Conservation (phyloP, 2,329 filamentous ascomycete genomes). For the Alternaria gansuensis region DNA sequence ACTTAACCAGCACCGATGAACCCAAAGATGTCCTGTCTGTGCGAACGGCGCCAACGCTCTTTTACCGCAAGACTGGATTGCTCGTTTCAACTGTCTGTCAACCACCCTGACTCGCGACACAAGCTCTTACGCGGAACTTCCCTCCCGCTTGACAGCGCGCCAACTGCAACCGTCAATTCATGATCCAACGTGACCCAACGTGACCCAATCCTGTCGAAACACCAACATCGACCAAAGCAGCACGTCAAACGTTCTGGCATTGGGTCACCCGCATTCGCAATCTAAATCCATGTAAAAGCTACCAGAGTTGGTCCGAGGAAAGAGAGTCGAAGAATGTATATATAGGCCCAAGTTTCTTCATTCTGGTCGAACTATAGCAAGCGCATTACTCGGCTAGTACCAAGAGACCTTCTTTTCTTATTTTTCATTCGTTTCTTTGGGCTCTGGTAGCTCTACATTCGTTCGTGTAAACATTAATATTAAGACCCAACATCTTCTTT, state of each 20-base stretch:
- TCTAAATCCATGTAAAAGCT: slow-evolving; percentile 23
- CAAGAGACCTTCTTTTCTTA: slow-evolving; percentile 22
- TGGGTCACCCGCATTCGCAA: slow-evolving; percentile 15
- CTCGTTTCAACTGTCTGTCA: slow-evolving; percentile 7
- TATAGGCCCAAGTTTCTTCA: slow-evolving; percentile 21
- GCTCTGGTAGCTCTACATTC: slow-evolving; percentile 47
- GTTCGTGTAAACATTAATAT: slow-evolving; percentile 14
- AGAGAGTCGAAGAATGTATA: slow-evolving; percentile 19
- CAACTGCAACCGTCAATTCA: slow-evolving; percentile 21
- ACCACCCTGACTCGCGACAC: slow-evolving; percentile 1
- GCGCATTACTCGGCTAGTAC: slow-evolving; percentile 9
- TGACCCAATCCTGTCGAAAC: slow-evolving; percentile 29
- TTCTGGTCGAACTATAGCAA: slow-evolving; percentile 10
- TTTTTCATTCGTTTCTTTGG: slow-evolving; percentile 32
- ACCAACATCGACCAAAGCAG: slow-evolving; percentile 25
- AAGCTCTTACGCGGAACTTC: slow-evolving; percentile 17
- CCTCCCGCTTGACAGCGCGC: slow-evolving; percentile 21
- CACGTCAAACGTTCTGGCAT: slow-evolving; percentile 24
- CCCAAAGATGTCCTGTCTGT: slow-evolving; percentile 21
- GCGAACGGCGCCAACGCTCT: slow-evolving; percentile 31
- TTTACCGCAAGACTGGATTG: slow-evolving; percentile 4
- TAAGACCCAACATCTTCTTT: slow-evolving; percentile 4
- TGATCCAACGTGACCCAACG: slow-evolving; percentile 24
- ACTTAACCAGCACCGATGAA: not conserved
- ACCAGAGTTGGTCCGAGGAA: slow-evolving; percentile 7